These are phyloP conservation scores for Linanthus parryae DNA, from an alignment of 148 eudicot genomes.

Conservation along the genomic window DNA sequence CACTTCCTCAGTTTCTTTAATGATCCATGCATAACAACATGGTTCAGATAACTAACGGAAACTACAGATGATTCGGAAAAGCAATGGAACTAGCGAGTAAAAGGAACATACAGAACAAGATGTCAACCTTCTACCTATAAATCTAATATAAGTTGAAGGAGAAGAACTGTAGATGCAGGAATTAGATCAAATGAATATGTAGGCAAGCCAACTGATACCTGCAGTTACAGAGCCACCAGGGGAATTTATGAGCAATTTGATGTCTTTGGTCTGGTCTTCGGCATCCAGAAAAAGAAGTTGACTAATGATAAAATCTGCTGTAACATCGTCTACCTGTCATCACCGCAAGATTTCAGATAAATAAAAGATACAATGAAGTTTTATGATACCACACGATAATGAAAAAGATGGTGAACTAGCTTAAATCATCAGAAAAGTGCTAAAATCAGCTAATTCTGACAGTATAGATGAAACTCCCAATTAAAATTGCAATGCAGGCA, in stretches of 20 bases:
- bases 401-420: too few relatives aligned
- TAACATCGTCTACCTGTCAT: constrained; percentile 71
- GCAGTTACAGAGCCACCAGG: constrained; percentile 94
- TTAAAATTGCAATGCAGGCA: too few relatives aligned
- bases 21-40: too few relatives aligned
- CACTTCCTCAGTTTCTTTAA: too few relatives aligned
- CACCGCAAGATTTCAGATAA: constrained; percentile 9
- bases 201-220: constrained; percentile 62
- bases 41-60: too few relatives aligned
- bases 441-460: too few relatives aligned
- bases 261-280: constrained; percentile 72
- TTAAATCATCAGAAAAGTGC: too few relatives aligned
- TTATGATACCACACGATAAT: background rate
- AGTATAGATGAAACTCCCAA: too few relatives aligned
- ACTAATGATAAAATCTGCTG: constrained; percentile 86
- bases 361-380: background rate
- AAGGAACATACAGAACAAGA: too few relatives aligned
- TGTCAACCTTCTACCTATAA: too few relatives aligned
- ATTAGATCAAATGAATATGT: background rate
- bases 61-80: too few relatives aligned
- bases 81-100: too few relatives aligned
- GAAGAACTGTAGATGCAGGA: background rate
- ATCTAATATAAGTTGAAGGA: background rate
- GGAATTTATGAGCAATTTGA: constrained; percentile 76
- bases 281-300: constrained; percentile 91